Base-by-base conservation (phyloP, 352 stramenopile species). In the Pelagophyceae sp. region DNA sequence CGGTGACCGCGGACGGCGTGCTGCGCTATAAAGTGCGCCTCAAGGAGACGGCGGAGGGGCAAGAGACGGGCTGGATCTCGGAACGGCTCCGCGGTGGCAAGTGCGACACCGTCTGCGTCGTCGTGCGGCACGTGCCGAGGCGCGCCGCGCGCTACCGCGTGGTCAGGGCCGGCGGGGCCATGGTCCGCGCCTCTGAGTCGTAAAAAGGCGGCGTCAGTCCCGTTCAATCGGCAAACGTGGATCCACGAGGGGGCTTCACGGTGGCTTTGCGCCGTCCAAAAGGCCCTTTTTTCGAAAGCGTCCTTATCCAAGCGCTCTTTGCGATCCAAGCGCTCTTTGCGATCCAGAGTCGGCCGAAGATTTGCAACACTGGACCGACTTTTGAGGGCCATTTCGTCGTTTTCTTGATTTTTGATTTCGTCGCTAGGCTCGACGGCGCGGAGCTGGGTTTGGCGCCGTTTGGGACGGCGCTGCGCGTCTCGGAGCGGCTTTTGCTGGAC, bases 1-100 rank as follows among this genome's bases (percentile, higher is more conserved):
- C 77, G 20, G 74, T 82, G 33, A 81, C 81, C 33, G 60, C 60
- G 1, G 78, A 82, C 63, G 82, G 81, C 50, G 81, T 84, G 38
- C 70, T 64, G 38, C 79, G 82, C 32, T 85, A 77, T 74, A 75
- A 72, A 51, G 81, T 72, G 37, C 29, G 35, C 29, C n/a, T 72
- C 11, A 17, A 17, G 17, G 31, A 20, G 31, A 6, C 29, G 5
- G 58, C 17, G 6, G 58, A 6, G 20, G 40, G 40, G 40, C 40
- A 20, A 6, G 60, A 51, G 31, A 38, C 60, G 38, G 81, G 81
- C 54, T 86, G 82, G 82, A 85, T 86, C 50, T 83, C 77, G 76
- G 82, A 84, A 54, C 70, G 74, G 50, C 75, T 86, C 0, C 72
- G 82, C 23, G 82, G 82, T 63, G 76, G 77, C 35, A 64, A 29